Conservation (phyloP, 768 basidiomycete genomes). For the Termitomyces sp. region DNA sequence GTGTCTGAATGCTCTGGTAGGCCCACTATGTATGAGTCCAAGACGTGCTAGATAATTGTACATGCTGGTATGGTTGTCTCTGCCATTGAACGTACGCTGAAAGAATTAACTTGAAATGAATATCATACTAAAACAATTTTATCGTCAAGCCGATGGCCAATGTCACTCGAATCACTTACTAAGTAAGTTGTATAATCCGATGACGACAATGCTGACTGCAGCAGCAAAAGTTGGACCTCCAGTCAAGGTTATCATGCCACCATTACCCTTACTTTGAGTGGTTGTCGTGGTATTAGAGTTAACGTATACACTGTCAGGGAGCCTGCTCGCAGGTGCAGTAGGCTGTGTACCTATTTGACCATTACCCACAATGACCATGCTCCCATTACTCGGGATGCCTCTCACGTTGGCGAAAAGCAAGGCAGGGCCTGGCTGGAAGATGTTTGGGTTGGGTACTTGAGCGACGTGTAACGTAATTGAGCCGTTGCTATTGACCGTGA, state of each 20-base stretch:
- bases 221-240: not conserved
- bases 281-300: not conserved
- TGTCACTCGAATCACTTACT: not conserved
- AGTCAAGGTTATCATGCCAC: not conserved
- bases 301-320: slow-evolving; percentile 1
- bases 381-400: slow-evolving; percentile 80
- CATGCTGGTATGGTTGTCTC: not conserved
- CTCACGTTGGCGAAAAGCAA: slow-evolving; percentile 77
- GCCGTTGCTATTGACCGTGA: slow-evolving; percentile 69
- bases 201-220: not conserved
- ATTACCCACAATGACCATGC: slow-evolving; percentile 70
- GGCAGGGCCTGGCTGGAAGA: slow-evolving; percentile 87
- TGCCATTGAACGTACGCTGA: too few relatives aligned
- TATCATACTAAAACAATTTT: too few relatives aligned
- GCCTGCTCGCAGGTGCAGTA: slow-evolving; percentile 25
- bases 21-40: not conserved
- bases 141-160: not conserved
- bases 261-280: not conserved
- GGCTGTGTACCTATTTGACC: slow-evolving; percentile 74
- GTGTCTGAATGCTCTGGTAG: too few relatives aligned
- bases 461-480: slow-evolving; percentile 76
- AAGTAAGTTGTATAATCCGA: not conserved
- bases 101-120: too few relatives aligned
- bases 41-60: not conserved
- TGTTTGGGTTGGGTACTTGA: slow-evolving; percentile 76